These are phyloP conservation scores for Neurospora pannonica DNA, from an alignment of 495 filamentous ascomycete genomes.

Conservation along the genomic window DNA sequence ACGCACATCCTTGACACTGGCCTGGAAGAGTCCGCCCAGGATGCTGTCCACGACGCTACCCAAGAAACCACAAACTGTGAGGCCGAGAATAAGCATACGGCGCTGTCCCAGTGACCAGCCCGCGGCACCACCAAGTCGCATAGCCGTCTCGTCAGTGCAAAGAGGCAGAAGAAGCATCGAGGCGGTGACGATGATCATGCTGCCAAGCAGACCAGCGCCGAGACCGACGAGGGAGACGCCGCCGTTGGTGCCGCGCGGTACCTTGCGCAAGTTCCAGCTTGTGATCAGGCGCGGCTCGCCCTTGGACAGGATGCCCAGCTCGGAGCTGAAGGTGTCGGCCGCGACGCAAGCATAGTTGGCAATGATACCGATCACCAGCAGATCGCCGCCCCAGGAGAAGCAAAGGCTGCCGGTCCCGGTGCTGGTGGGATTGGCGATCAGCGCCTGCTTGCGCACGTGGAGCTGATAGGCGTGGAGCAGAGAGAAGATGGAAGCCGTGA, in stretches of 20 bases:
- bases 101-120: slow-evolving; percentile 41
- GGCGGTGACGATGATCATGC: slow-evolving; percentile 58
- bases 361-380: slow-evolving; percentile 50
- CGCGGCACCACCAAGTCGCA: slow-evolving; percentile 23
- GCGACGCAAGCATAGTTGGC: slow-evolving; percentile 84
- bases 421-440: slow-evolving; percentile 7
- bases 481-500: slow-evolving; percentile 63
- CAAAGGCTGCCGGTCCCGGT: slow-evolving; percentile 29
- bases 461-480: slow-evolving; percentile 63
- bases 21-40: slow-evolving; percentile 76
- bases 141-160: slow-evolving; percentile 38
- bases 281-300: slow-evolving; percentile 77
- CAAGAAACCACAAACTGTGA: slow-evolving; percentile 61
- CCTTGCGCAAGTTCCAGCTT: slow-evolving; percentile 59
- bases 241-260: slow-evolving; percentile 87
- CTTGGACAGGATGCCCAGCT: slow-evolving; percentile 78
- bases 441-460: slow-evolving; percentile 25
- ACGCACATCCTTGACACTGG: slow-evolving; percentile 73
- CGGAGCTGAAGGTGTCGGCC: slow-evolving; percentile 90
- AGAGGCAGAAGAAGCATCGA: slow-evolving; percentile 61
- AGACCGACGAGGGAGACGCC: slow-evolving; percentile 71
- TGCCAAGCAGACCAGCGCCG: slow-evolving; percentile 63
- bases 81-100: slow-evolving; percentile 44
- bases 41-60: slow-evolving; percentile 82
- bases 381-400: slow-evolving; percentile 41